phyloP scores from a whole-genome alignment of 75 land plant genomes.

The Ceratopteris richardii region DNA sequence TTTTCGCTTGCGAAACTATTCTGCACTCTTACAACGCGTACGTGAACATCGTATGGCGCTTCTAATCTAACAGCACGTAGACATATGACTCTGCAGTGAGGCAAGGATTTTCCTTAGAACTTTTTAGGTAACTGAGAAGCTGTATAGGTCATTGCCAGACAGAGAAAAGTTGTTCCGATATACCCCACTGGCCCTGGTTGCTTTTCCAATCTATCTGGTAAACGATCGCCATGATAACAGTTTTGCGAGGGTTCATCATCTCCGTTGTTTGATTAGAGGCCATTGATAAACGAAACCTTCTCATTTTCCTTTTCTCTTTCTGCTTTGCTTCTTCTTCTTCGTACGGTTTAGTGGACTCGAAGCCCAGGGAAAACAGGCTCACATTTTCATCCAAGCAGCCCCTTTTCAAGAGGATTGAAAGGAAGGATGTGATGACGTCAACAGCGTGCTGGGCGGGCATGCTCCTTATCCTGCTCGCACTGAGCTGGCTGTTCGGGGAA shows the following conservation, averaged over 20 bases:
- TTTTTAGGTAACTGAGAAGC: conserved; percentile 55
- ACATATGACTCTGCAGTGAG: too few species aligned
- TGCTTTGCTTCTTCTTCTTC: neutral
- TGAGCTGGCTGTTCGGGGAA: neutral
- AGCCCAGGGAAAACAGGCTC: conserved; percentile 86
- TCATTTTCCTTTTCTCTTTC: too few species aligned
- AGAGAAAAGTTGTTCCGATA: conserved; percentile 32
- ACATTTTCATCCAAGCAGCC: conserved; percentile 74
- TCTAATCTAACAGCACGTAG: too few species aligned
- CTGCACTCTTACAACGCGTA: too few species aligned
- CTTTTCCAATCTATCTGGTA: conserved; percentile 75
- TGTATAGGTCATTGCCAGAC: conserved; percentile 28
- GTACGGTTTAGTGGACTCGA: conserved; percentile 41
- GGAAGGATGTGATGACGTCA: conserved; percentile 55
- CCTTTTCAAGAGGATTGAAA: conserved; percentile 61
- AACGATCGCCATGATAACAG: too few species aligned
- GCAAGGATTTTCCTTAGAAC: too few species aligned
- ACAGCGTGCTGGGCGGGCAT: conserved; percentile 70
- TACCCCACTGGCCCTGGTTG: conserved; percentile 56
- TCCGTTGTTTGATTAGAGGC: too few species aligned
- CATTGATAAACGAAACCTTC: too few species aligned
- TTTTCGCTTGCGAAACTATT: too few species aligned
- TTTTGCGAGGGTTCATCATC: too few species aligned
- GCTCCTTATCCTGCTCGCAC: conserved; percentile 35
- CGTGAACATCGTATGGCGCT: too few species aligned